Percentiles rank a stretch among this genome's conserved stretches.
Conservation (phyloP, 805 yeast genomes). For the Saccharomyces mikatae region DNA sequence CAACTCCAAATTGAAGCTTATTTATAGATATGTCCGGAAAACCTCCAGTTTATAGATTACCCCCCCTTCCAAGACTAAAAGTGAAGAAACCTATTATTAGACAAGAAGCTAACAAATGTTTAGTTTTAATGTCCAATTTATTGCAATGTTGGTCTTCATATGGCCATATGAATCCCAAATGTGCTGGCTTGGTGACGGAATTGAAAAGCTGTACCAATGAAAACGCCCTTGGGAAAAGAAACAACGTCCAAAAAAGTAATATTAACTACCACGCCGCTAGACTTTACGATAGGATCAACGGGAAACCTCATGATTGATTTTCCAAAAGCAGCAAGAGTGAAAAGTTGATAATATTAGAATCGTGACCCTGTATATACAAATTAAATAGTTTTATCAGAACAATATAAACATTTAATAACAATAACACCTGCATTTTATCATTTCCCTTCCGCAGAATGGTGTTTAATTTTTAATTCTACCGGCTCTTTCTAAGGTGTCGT, state of each 20-base stretch:
- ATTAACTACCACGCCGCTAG: constrained; percentile 49
- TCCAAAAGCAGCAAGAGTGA: not conserved
- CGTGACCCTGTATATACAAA: not conserved
- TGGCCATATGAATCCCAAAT: constrained; percentile 68
- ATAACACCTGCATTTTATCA: not conserved
- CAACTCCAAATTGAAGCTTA: not conserved
- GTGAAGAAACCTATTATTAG: constrained; percentile 56
- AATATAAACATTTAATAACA: not conserved
- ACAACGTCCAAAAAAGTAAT: constrained; percentile 31
- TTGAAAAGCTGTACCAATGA: constrained; percentile 65
- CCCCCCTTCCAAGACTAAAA: constrained; percentile 67
- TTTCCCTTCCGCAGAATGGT: not conserved
- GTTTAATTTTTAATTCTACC: constrained; percentile 21
- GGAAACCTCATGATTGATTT: constrained; percentile 35
- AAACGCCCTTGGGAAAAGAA: constrained; percentile 20
- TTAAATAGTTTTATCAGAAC: not conserved
- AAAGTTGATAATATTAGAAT: not conserved
- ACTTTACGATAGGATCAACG: constrained; percentile 41
- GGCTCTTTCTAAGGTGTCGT: constrained; percentile 26
- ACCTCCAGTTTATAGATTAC: constrained; percentile 41
- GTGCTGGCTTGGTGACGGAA: constrained; percentile 58
- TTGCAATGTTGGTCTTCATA: constrained; percentile 95
- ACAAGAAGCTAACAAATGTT: constrained; percentile 60
- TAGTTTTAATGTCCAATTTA: constrained; percentile 74
- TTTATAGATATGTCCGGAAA: constrained; percentile 27